These are phyloP conservation scores for Plenodomus tracheiphilus DNA, from an alignment of 2,329 filamentous ascomycete genomes.

Conservation along the genomic window DNA sequence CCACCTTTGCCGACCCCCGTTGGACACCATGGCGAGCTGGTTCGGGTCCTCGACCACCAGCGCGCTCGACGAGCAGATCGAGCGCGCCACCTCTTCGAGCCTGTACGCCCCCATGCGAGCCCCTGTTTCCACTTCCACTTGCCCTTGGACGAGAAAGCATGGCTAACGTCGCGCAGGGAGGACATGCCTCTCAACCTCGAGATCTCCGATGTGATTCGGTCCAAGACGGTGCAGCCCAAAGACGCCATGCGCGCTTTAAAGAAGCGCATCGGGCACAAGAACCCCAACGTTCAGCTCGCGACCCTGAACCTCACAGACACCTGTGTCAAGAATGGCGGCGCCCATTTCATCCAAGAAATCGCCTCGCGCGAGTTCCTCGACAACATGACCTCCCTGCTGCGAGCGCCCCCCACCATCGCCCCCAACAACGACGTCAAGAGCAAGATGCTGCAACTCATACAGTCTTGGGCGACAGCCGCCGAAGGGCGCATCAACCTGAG, in stretches of 20 bases:
- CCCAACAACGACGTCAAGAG: constrained; percentile 83
- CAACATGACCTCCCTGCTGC: constrained; percentile 87
- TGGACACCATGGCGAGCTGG: constrained; percentile 92
- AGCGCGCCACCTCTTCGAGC: constrained; percentile 91
- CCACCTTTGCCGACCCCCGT: no score
- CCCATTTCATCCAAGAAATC: constrained; percentile 93
- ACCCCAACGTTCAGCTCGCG: constrained; percentile 93
- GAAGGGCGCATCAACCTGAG: constrained; percentile 79
- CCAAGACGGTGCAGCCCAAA: constrained; percentile 94
- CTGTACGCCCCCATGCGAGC: constrained; percentile 60
- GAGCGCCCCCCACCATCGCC: constrained; percentile 72
- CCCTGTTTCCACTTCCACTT: not conserved
- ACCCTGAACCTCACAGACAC: constrained; percentile 96
- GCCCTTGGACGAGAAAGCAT: not conserved
- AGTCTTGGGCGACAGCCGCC: constrained; percentile 88
- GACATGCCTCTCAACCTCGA: constrained; percentile 97
- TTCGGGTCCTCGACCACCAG: constrained; percentile 81
- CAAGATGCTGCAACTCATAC: constrained; percentile 92
- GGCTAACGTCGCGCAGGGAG: constrained; percentile 61
- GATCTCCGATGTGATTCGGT: constrained; percentile 96
- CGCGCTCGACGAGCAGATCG: constrained; percentile 95
- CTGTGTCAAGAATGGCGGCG: constrained; percentile 96
- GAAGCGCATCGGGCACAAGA: constrained; percentile 92
- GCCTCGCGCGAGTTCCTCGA: constrained; percentile 98
- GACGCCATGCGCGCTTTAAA: constrained; percentile 98